Evolutionary conservation across 176 grass and related monocot genomes (phyloP).

Genomic region (Lolium rigidum): DNA sequence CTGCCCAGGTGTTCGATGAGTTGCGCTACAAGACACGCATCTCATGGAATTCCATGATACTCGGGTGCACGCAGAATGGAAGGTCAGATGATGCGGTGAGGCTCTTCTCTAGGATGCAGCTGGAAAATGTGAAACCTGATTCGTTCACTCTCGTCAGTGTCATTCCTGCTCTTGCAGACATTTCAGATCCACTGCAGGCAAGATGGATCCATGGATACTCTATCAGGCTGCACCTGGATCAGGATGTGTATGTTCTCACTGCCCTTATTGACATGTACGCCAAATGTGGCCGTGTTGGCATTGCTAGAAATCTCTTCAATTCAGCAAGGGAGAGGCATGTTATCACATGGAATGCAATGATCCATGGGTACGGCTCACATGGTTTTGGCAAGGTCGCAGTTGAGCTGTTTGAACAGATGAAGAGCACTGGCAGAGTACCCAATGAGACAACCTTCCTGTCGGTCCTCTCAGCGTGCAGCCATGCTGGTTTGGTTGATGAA

Average conservation of each 20-base stretch:
- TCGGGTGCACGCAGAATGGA: constrained; percentile 56
- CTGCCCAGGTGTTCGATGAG: constrained; percentile 45
- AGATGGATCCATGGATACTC: constrained; percentile 76
- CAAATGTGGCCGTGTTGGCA: constrained; percentile 47
- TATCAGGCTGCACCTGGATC: constrained; percentile 49
- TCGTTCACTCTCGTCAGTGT: constrained; percentile 72
- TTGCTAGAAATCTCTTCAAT: constrained; percentile 66
- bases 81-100: constrained; percentile 45
- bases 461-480: constrained; percentile 58
- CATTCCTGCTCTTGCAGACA: constrained; percentile 54
- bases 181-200: constrained; percentile 63
- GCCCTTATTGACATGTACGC: constrained; percentile 69
- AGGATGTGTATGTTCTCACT: constrained; percentile 58
- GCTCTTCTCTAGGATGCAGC: constrained; percentile 64
- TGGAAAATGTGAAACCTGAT: constrained; percentile 59
- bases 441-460: constrained; percentile 65
- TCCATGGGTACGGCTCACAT: constrained; percentile 71
- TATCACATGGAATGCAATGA: constrained; percentile 76
- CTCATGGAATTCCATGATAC: constrained; percentile 78
- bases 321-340: constrained; percentile 55
- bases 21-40: constrained; percentile 49
- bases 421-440: constrained; percentile 40
- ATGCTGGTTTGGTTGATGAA: constrained; percentile 67
- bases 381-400: constrained; percentile 57
- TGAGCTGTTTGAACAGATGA: constrained; percentile 75